A percentile compares a stretch with the other conserved stretches of the same genome.
phyloP scores from a whole-genome alignment of 148 eudicot genomes.

The Heliosperma pusillum region DNA sequence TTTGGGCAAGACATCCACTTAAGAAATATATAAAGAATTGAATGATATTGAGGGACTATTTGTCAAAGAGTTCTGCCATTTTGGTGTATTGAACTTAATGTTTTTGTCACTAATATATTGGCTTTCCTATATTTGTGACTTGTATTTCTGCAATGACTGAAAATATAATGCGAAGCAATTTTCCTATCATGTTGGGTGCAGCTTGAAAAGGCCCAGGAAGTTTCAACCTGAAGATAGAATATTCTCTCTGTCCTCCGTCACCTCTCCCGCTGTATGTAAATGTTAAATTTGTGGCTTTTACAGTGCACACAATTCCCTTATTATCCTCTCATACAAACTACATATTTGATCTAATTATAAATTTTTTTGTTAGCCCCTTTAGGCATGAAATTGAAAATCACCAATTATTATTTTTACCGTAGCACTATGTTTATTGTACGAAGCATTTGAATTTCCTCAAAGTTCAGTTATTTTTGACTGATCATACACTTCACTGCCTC shows the following conservation, averaged over 20 bases:
- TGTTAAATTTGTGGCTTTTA: not conserved
- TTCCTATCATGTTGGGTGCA: constrained; percentile 27
- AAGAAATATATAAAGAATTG: not conserved
- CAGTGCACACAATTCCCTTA: not conserved
- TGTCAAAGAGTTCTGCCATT: not conserved
- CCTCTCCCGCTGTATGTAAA: constrained; percentile 74
- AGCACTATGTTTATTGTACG: not conserved
- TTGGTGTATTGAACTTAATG: not conserved
- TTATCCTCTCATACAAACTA: not conserved
- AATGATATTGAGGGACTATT: not conserved
- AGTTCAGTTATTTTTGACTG: not conserved
- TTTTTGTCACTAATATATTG: not conserved
- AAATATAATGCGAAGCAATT: not conserved
- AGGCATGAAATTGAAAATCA: not conserved
- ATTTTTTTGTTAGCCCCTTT: not conserved
- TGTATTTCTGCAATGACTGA: not conserved
- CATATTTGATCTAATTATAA: not conserved
- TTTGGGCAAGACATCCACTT: not conserved
- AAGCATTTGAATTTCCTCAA: not conserved
- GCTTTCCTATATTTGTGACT: not conserved
- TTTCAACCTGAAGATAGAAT: constrained; percentile 87
- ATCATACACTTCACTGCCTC: not conserved
- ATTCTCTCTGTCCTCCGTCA: constrained; percentile 75
- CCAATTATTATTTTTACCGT: not conserved
- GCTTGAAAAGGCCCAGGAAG: constrained; percentile 75